phyloP scores from a whole-genome alignment of 208 protist genomes.

The Wallacemonas sp. region DNA sequence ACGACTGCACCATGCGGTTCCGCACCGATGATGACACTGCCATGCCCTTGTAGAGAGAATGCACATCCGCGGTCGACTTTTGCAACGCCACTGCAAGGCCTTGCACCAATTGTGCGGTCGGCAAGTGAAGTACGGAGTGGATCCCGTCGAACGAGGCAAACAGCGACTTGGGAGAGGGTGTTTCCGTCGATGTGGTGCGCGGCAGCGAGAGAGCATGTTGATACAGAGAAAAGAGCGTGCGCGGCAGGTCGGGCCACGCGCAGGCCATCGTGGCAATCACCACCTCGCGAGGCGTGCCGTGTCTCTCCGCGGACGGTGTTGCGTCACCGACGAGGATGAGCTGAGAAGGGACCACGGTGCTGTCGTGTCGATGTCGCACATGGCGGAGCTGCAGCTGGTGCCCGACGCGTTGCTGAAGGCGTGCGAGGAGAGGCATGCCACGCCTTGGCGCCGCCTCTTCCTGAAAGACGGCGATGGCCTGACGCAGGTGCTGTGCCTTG shows the following conservation, averaged over 20 bases:
- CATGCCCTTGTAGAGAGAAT: background rate
- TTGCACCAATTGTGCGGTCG: background rate
- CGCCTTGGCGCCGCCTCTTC: background rate
- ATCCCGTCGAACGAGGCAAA: too few relatives aligned
- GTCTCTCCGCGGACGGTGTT: background rate
- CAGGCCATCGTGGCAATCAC: background rate
- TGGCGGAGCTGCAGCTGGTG: background rate
- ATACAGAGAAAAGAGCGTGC: constrained; percentile 1
- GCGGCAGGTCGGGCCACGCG: constrained; percentile 1
- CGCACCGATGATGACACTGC: background rate
- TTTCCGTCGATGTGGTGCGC: too few relatives aligned
- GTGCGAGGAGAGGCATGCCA: background rate
- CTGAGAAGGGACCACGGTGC: background rate
- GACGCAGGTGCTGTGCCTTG: background rate
- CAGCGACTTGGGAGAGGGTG: too few relatives aligned
- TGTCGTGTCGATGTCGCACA: constrained; percentile 5
- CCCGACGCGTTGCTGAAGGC: background rate
- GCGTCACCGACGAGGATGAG: background rate
- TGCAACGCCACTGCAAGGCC: background rate
- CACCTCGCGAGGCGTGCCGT: background rate
- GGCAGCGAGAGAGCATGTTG: background rate
- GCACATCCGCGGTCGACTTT: background rate
- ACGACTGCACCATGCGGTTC: background rate
- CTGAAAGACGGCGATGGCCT: background rate
- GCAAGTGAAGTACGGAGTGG: too few relatives aligned